Conservation (phyloP, 805 yeast species). For the Wickerhamiella dianesei region DNA sequence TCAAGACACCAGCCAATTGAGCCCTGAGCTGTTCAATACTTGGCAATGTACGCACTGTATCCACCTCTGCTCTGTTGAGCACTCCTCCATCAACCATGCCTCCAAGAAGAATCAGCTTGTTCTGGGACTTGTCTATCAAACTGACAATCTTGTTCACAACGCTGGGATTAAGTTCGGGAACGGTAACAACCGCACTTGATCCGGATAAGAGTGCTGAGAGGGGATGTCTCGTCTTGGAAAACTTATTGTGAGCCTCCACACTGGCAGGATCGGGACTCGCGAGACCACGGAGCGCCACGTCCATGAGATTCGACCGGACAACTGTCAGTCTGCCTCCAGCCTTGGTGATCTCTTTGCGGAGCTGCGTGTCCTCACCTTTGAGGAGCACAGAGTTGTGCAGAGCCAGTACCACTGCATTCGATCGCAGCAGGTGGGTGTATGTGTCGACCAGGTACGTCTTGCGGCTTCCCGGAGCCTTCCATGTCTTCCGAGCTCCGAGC, state of each 20-base stretch:
- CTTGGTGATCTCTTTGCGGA: conserved; percentile 47
- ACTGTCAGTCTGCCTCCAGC: conserved; percentile 61
- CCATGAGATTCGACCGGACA: conserved; percentile 55
- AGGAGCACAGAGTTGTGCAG: conserved; percentile 75
- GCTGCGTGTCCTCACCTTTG: conserved; percentile 49
- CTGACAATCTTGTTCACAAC: conserved; percentile 49
- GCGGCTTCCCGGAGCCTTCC: conserved; percentile 56
- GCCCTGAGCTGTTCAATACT: conserved; percentile 56
- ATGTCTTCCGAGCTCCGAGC: conserved; percentile 26
- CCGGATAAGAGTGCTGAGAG: conserved; percentile 59
- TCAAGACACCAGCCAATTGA: conserved; percentile 70
- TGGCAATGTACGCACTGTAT: conserved; percentile 61
- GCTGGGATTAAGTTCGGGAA: conserved; percentile 58
- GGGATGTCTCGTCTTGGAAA: conserved; percentile 40
- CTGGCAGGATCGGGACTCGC: conserved; percentile 63
- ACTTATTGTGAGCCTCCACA: conserved; percentile 33
- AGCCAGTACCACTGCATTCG: conserved; percentile 56
- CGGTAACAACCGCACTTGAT: conserved; percentile 69
- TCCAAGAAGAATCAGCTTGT: conserved; percentile 68
- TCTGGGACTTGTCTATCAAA: conserved; percentile 48
- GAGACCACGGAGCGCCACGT: conserved; percentile 62
- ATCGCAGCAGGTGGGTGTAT: conserved; percentile 57
- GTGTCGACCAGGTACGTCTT: conserved; percentile 76
- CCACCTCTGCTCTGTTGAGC: conserved; percentile 30
- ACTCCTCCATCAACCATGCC: conserved; percentile 53